Conservation (phyloP, 2,329 filamentous ascomycete species). For the Aureobasidium sp. region DNA sequence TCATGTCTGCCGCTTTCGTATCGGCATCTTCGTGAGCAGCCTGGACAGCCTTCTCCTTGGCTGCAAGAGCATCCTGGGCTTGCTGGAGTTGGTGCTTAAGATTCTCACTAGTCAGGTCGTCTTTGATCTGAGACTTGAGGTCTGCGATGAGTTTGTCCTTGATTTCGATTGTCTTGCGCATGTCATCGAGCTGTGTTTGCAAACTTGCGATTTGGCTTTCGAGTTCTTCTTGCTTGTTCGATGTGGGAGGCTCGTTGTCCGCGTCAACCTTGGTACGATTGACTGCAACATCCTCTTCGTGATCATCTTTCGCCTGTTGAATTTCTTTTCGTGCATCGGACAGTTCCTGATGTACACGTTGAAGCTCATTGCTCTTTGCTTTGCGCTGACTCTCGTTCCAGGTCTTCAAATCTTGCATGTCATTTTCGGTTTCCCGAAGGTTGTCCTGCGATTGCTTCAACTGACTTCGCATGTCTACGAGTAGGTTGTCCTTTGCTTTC, state of each 20-base stretch:
- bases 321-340: background rate
- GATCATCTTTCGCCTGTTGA: background rate
- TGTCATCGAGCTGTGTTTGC: background rate
- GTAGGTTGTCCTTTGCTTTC: background rate
- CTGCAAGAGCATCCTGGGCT: background rate
- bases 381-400: background rate
- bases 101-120: background rate
- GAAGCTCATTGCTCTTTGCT: background rate
- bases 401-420: background rate
- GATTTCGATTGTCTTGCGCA: background rate
- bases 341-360: slow-evolving; percentile 1
- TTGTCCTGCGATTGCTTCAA: slow-evolving; percentile 2
- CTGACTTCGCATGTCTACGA: background rate
- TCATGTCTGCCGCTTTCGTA: slow-evolving; percentile 9
- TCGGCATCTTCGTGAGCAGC: background rate
- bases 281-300: background rate
- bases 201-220: background rate
- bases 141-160: background rate
- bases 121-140: background rate
- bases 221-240: slow-evolving; percentile 16
- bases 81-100: slow-evolving; percentile 1
- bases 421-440: background rate
- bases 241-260: slow-evolving; percentile 6
- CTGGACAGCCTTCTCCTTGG: background rate
- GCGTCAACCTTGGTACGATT: slow-evolving; percentile 16